phyloP scores from a whole-genome alignment of 106 monocot species.

The Apostasia shenzhenica region DNA sequence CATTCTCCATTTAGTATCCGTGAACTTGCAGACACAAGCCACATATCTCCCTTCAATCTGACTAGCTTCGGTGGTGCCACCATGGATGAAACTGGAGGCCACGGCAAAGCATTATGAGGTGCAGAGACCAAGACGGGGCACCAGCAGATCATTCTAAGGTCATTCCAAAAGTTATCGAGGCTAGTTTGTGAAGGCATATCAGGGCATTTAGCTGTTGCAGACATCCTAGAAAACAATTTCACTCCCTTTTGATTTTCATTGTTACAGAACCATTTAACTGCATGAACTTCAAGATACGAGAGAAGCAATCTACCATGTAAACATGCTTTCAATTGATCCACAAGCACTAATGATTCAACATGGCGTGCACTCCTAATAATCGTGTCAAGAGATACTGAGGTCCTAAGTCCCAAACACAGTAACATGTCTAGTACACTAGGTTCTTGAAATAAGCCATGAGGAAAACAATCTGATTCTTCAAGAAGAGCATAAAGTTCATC shows the following conservation, averaged over 20 bases:
- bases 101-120: constrained; percentile 75
- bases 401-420: constrained; percentile 69
- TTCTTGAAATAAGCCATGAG: constrained; percentile 66
- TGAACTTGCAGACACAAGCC: constrained; percentile 98
- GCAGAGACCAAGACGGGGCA: constrained; percentile 78
- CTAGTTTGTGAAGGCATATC: constrained; percentile 31
- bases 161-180: constrained; percentile 85
- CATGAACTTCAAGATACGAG: constrained; percentile 89
- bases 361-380: constrained; percentile 75
- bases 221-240: constrained; percentile 43
- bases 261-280: constrained; percentile 56
- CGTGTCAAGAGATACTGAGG: constrained; percentile 70
- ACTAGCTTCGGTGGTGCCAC: constrained; percentile 94
- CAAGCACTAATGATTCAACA: constrained; percentile 75
- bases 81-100: constrained; percentile 81
- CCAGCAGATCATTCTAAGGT: constrained; percentile 92
- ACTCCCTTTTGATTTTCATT: constrained; percentile 29
- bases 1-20: constrained; percentile 96
- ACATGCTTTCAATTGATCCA: constrained; percentile 76
- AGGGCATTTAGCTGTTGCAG: constrained; percentile 20
- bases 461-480: constrained; percentile 81
- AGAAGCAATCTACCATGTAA: constrained; percentile 76
- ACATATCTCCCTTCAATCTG: constrained; percentile 62
- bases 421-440: constrained; percentile 75
- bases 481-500: constrained; percentile 81